Evolutionary conservation across 306 rosid species (phyloP), one percentile per base, ranked within the genome.

Genomic region (Mimosa bimucronata): DNA sequence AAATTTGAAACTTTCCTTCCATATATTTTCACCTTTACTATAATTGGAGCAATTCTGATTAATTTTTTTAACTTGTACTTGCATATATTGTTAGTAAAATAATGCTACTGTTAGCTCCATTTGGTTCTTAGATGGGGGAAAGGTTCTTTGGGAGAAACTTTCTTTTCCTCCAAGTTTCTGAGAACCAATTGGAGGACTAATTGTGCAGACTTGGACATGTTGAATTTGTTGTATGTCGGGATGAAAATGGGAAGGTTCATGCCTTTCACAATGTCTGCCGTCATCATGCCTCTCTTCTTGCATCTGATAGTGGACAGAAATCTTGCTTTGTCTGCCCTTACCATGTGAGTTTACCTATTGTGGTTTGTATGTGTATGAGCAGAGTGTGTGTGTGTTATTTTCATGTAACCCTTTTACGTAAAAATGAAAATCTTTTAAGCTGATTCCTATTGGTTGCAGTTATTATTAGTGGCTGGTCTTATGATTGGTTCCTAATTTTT

Each of bases 271-370:
- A 94, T 71, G 97, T 94, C 5, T 94, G 98, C 67, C 94, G 92
- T 11, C 98, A 94, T 88, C 98, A 91, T 29, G 97, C 97, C 19
- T 89, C 94, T 38, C 80, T 94, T 65, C 79, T 94, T 83, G 97
- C 97, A 7, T 85, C 88, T 72, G 94, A 94, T 73, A 82, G 79
- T 66, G 97, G 97, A 82, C 83, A 85, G 60, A 94, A 88, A 74
- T 85, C 97, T 2, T 94, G 98, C 83, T 94, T 94, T 80, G 97
- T 92, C 69, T 94, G 98, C 85, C 98, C 98, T 50, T 94, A 94
- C 81, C 97, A 94, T 79, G 98, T 94, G 71, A 88, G 97, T 84
- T 80, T 74, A 64, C 66, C 13, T 74, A n/a, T 71, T 45, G 4
- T 72, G 8, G 18, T 50, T 69, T 38, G 30, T 76, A 64, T 53